These are phyloP conservation scores for Myriosclerotinia duriaeana DNA, from an alignment of 2,329 filamentous ascomycete species.

Conservation along the genomic window DNA sequence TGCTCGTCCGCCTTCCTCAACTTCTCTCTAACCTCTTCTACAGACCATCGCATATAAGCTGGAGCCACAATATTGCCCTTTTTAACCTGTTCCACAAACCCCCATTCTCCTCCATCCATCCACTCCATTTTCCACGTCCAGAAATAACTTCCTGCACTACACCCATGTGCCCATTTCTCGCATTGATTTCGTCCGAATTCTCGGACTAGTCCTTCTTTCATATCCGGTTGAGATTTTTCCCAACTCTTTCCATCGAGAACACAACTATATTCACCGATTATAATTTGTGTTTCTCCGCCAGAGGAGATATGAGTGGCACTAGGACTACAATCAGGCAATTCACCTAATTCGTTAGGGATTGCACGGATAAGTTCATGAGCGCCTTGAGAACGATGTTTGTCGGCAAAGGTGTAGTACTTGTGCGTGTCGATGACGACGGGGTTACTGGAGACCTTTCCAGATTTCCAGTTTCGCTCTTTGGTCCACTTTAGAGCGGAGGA, in stretches of 20 bases:
- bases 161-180: conserved; percentile 47
- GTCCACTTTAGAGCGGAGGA: conserved; percentile 47
- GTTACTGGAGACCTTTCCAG: conserved; percentile 38
- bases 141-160: conserved; percentile 54
- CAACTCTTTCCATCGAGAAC: conserved; percentile 54
- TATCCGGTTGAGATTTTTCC: conserved; percentile 45
- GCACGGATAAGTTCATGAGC: conserved; percentile 53
- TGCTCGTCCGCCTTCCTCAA: conserved; percentile 45
- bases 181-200: conserved; percentile 52
- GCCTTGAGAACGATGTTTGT: conserved; percentile 50
- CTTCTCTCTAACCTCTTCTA: conserved; percentile 42
- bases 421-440: conserved; percentile 59
- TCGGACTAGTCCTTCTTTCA: conserved; percentile 46
- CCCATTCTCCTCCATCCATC: conserved; percentile 63
- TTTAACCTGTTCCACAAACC: conserved; percentile 54
- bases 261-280: conserved; percentile 59
- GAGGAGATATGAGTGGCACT: conserved; percentile 42
- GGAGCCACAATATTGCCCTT: conserved; percentile 47
- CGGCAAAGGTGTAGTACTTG: conserved; percentile 58
- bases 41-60: conserved; percentile 42
- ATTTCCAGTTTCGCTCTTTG: conserved; percentile 38
- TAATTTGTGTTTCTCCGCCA: conserved; percentile 47
- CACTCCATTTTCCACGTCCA: conserved; percentile 61
- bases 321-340: conserved; percentile 45
- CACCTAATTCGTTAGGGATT: conserved; percentile 46